Base-by-base conservation (phyloP, 2,329 filamentous ascomycete species). In the Colletotrichum aenigma region DNA sequence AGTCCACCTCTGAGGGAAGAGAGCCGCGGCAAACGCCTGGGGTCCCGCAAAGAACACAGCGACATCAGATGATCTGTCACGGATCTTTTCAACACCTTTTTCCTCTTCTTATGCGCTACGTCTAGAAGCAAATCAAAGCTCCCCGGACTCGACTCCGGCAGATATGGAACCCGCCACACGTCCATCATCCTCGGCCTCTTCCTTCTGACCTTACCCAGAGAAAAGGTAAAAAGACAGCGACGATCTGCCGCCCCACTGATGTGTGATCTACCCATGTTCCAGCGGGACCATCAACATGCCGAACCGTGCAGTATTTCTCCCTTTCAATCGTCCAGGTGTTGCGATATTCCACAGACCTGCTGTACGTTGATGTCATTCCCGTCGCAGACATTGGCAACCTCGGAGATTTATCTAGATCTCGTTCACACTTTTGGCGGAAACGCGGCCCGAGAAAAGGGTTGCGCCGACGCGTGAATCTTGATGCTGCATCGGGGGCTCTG, bases 51-150 rank as follows among this genome's bases (percentile, higher is more conserved):
- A 52, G 18, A 34, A 52, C 65, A 55, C 30, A 60, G 15, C 13
- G 60, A 72, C 52, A 21, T 66, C n/a, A 43, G 70, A 79, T 80
- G n/a, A 12, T 30, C 21, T 16, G 48, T 13, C 30, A 26, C 30
- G 64, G 15, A 67, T 56, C 26, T 9, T 60, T 60, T 26, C 28
- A 3, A 32, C 28, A 32, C 32, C 16, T 24, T 32, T 21, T 16
- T 5, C 15, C 28, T 12, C 18, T 26, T 32, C 28, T 61, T 7
- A 60, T 60, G 56, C 56, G 28, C 18, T 21, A 21, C n/a, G n/a
- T 13, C 18, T 48, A 21, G 10, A 7, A 48, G 55, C 55, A 24
- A 24, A 58, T 58, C 55, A 24, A 58, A 28, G 55, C 26, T 58
- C 16, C 55, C 60, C 60, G 60, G 60, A 61, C 28, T 61, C 58